Base-by-base conservation (phyloP, 176 grass and related monocot genomes). In the Musa beccarii region DNA sequence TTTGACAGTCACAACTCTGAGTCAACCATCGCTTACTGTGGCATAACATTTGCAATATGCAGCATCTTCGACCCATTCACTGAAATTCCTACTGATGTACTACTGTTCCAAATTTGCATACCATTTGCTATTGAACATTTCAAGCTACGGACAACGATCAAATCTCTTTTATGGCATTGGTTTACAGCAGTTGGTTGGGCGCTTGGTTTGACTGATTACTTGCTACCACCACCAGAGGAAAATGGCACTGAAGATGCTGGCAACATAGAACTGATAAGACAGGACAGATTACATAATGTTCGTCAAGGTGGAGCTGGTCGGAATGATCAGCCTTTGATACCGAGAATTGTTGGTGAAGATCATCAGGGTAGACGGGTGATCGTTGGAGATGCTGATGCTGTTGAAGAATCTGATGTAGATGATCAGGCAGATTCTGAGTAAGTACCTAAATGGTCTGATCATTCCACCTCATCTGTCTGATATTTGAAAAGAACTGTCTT, bases 71-170 rank as follows among this genome's bases (percentile, higher is more conserved):
- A 99, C 62, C 96, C 96, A 14, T 95, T 99, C 68, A 99, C 88
- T 1, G 96, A 99, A 83, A 89, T 99, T 72, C 90, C 96, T 76
- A 85, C 92, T 62, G 90, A 99, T 17, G 85, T 99, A 12, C 86
- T 95, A 66, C 71, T 99, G 79, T 89, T 99, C 67, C 89, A 95
- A 87, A 99, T 99, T 76, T 92, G 96, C 83, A 99, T 99, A 69
- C 96, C 96, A 57, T 99, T 94, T 62, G 96, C 91, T 2, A 94
- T 99, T 82, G 96, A 99, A 81, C 96, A 99, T 76, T 99, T 99
- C 81, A 93, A 99, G 72, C 88, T 91, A 20, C 81, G 96, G 78
- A 79, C 88, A 54, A 92, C 96, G 54, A 86, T 99, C 74, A 99
- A 99, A 78, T 79, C 88, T 34, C 84, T 99, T 83, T 75, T 99